These are phyloP conservation scores for Mallotus japonicus DNA, from an alignment of 441 rosid genomes.

Conservation along the genomic window DNA sequence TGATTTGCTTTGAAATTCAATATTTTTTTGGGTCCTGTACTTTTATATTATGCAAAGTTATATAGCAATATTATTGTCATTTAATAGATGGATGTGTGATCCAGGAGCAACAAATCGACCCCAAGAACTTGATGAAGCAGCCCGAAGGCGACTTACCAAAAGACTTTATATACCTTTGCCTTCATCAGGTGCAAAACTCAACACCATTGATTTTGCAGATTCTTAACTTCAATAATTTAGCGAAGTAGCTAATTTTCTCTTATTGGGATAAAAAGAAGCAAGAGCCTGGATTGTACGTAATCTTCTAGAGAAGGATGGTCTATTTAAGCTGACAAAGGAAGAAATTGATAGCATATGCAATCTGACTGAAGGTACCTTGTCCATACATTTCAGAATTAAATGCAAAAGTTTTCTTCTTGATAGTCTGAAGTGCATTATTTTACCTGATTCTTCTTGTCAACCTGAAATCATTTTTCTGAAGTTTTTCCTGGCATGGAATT, in stretches of 20 bases:
- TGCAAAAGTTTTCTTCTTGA: background rate
- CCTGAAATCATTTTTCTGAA: conserved; percentile 5
- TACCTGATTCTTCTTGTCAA: background rate
- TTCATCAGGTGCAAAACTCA: conserved; percentile 58
- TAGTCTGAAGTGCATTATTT: background rate
- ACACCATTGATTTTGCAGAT: conserved; percentile 21
- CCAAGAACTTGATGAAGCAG: conserved; percentile 98
- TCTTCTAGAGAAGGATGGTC: conserved; percentile 84
- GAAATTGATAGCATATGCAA: conserved; percentile 70
- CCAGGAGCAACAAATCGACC: conserved; percentile 97
- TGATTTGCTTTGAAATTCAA: background rate
- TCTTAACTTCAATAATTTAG: conserved; percentile 9
- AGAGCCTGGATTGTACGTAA: conserved; percentile 86
- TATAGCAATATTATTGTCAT: background rate
- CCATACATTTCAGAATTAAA: conserved; percentile 13
- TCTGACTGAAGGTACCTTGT: conserved; percentile 61
- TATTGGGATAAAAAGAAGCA: conserved; percentile 56
- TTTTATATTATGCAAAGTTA: background rate
- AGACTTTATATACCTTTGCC: conserved; percentile 94
- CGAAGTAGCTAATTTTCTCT: conserved; percentile 20
- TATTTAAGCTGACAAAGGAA: conserved; percentile 68
- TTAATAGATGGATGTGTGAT: conserved; percentile 18
- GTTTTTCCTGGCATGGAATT: background rate
- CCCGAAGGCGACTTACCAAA: conserved; percentile 87
- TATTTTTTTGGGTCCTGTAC: background rate